Evolutionary conservation across 768 basidiomycete species (phyloP), one percentile per base, ranked within the genome.

Genomic region (Kwoniella sp.): DNA sequence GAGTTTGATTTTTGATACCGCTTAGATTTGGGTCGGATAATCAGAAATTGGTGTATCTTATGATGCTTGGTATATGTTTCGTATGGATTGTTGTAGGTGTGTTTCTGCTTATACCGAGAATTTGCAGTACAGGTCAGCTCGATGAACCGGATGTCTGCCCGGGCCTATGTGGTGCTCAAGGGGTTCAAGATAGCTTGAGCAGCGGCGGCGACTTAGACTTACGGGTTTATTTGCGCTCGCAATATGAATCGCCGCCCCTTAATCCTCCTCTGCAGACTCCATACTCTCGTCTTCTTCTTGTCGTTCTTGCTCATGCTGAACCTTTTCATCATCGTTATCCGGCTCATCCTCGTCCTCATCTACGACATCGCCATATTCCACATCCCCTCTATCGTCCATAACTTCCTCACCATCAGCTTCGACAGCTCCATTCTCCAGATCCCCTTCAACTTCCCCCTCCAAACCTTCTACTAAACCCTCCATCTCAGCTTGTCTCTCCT

Each of bases 361-460:
- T 33, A 58, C 52, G 13, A 63, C 63, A 63, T 77, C 76, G 2
- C 69, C 71, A 64, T 76, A 72, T 51, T 76, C 74, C 1, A 76
- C 71, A 58, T 76, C 71, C 6, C 71, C 74, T 58, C 69, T 65
- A 65, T 76, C 74, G 29, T 68, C 69, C 64, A 75, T 72, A 26
- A 63, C 55, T 21, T 68, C 64, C 44, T 74, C 75, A 15, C 53
- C 67, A 24, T 65, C 75, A 58, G 62, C 54, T 12, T 59, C 68
- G n/a, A 59, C 69, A 36, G 67, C 73, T 15, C 70, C 70, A 51
- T 66, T 65, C 22, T 73, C 72, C 63, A 71, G 56, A 17, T 64
- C 65, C 27, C 46, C 68, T 17, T 73, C 65, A 6, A 40, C 55
- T n/a, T 55, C 65, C 33, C 65, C 71, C 15, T 60, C 56, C 19